phyloP scores from a whole-genome alignment of 2,329 filamentous ascomycete genomes.

The Albifimbria verrucaria region DNA sequence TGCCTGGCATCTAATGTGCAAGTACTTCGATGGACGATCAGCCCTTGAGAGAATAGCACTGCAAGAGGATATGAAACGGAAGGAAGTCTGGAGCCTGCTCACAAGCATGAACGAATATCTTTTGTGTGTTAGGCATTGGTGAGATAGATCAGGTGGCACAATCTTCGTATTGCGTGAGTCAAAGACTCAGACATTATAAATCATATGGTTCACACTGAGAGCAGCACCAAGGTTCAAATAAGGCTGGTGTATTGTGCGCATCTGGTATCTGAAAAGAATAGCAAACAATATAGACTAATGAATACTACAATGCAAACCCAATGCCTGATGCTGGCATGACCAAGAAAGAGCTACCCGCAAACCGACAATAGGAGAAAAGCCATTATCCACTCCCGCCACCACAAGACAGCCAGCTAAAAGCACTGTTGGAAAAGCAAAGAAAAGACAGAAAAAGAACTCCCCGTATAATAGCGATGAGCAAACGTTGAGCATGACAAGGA shows the following conservation, averaged over 20 bases:
- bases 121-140: slow-evolving; percentile 70
- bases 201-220: too few relatives aligned
- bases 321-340: slow-evolving; percentile 8
- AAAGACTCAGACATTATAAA: too few relatives aligned
- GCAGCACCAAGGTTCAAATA: neutral
- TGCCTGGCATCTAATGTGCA: slow-evolving; percentile 71
- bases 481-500: neutral
- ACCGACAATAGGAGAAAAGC: neutral
- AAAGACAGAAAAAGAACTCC: slow-evolving; percentile 13
- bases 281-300: slow-evolving; percentile 18
- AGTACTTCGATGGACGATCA: slow-evolving; percentile 83
- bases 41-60: slow-evolving; percentile 83
- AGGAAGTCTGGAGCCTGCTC: slow-evolving; percentile 69
- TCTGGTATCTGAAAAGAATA: slow-evolving; percentile 26
- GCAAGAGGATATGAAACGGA: slow-evolving; percentile 83
- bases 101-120: slow-evolving; percentile 66
- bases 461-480: slow-evolving; percentile 1
- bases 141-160: slow-evolving; percentile 1
- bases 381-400: neutral
- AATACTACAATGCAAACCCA: slow-evolving; percentile 20
- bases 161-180: neutral
- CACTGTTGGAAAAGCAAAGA: slow-evolving; percentile 6
- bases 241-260: slow-evolving; percentile 13
- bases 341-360: neutral
- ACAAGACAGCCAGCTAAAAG: slow-evolving; percentile 1